Evolutionary conservation across 2,329 filamentous ascomycete genomes (phyloP).

Genomic region (Amauroascus verrucosus): DNA sequence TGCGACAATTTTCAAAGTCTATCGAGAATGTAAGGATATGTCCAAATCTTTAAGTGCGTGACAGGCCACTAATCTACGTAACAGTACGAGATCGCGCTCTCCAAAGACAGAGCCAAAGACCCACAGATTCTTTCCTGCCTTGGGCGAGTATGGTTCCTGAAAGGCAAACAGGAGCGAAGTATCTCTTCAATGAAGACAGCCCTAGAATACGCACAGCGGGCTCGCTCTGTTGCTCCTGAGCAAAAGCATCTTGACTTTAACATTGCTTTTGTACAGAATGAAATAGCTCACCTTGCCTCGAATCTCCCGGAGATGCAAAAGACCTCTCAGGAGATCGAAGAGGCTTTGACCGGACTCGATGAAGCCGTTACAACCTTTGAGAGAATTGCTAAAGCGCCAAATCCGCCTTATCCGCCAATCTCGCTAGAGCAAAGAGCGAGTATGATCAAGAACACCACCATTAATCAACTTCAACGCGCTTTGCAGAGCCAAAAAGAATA

Average conservation of each 20-base stretch:
- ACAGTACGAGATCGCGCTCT: conserved; percentile 72
- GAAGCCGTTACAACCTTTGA: conserved; percentile 65
- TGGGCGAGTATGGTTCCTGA: conserved; percentile 76
- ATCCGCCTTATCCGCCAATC: conserved; percentile 75
- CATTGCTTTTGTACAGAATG: conserved; percentile 92
- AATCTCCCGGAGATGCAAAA: conserved; percentile 64
- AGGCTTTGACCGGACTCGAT: conserved; percentile 69
- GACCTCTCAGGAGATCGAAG: conserved; percentile 67
- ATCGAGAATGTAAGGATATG: conserved; percentile 58
- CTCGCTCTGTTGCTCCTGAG: conserved; percentile 66
- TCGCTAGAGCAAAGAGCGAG: conserved; percentile 91
- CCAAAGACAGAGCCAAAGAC: conserved; percentile 69
- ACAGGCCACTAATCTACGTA: conserved; percentile 17
- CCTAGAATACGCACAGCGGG: conserved; percentile 54
- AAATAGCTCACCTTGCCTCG: conserved; percentile 74
- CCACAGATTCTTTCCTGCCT: conserved; percentile 73
- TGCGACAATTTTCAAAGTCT: conserved; percentile 80
- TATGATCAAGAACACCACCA: conserved; percentile 94
- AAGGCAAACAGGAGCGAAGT: conserved; percentile 59
- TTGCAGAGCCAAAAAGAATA: conserved; percentile 79
- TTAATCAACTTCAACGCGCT: conserved; percentile 78
- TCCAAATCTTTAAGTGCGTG: neutral
- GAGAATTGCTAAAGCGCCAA: conserved; percentile 50
- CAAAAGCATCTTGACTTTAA: conserved; percentile 94
- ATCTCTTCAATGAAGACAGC: conserved; percentile 53